These are phyloP conservation scores for Trichocomaceae sp. DNA, from an alignment of 2,329 filamentous ascomycete species.

Conservation along the genomic window DNA sequence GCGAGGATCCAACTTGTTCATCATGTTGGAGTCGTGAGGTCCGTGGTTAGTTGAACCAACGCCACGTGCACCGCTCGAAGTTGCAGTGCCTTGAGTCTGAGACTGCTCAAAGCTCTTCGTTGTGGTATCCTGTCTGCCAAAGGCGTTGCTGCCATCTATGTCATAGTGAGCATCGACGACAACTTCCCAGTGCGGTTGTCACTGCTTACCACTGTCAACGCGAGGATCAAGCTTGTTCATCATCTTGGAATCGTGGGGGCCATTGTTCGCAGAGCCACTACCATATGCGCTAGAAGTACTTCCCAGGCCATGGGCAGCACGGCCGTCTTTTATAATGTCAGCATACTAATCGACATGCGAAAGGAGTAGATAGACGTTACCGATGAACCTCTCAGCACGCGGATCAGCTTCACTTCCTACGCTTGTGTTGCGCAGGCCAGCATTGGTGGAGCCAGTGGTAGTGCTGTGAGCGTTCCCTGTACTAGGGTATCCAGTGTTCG, in stretches of 20 bases:
- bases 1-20: conserved; percentile 49
- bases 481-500: neutral
- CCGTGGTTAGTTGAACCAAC: conserved; percentile 28
- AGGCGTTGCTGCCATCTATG: conserved; percentile 5
- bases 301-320: neutral
- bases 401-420: conserved; percentile 27
- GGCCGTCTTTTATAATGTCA: conserved; percentile 10
- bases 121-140: conserved; percentile 3
- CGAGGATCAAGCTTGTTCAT: conserved; percentile 33
- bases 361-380: no score
- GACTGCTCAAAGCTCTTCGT: conserved; percentile 10
- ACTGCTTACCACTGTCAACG: conserved; percentile 30
- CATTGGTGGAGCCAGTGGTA: conserved; percentile 24
- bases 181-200: neutral
- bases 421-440: conserved; percentile 33
- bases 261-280: conserved; percentile 25
- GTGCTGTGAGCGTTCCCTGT: conserved; percentile 6
- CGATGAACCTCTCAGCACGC: conserved; percentile 38
- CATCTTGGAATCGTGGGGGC: conserved; percentile 32
- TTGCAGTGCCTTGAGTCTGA: conserved; percentile 1
- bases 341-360: no score
- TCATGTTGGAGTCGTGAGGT: conserved; percentile 38
- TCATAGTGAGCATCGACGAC: neutral
- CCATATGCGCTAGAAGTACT: conserved; percentile 6
- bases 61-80: conserved; percentile 1